Conservation (phyloP, 805 yeast genomes). For the Schwanniomyces sp. region DNA sequence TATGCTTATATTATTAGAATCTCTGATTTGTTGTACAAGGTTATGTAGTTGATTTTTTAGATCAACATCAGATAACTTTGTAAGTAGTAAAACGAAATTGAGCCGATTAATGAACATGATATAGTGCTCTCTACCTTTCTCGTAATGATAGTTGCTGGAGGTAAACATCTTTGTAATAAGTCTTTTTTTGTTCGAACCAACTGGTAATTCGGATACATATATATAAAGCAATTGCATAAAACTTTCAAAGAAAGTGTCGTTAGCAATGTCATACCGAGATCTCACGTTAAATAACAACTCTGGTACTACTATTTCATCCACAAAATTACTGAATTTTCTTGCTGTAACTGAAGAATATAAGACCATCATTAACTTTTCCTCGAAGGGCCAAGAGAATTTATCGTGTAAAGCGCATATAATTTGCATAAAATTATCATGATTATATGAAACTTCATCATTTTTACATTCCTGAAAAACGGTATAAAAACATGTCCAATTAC, state of each 20-base stretch:
- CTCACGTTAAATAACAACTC: constrained; percentile 19
- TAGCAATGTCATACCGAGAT: constrained; percentile 28
- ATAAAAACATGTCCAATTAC: constrained; percentile 26
- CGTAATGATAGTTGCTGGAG: constrained; percentile 35
- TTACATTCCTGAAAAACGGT: constrained; percentile 15
- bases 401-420: constrained; percentile 23
- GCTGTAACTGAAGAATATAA: constrained; percentile 29
- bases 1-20: constrained; percentile 22
- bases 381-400: constrained; percentile 28
- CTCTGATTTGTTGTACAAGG: constrained; percentile 21
- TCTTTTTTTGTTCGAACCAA: constrained; percentile 20
- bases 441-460: constrained; percentile 12
- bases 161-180: constrained; percentile 36
- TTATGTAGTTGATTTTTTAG: constrained; percentile 26
- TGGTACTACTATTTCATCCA: constrained; percentile 29
- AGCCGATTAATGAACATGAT: constrained; percentile 37
- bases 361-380: constrained; percentile 30
- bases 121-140: constrained; percentile 21
- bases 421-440: constrained; percentile 27
- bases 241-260: constrained; percentile 30
- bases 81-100: constrained; percentile 33
- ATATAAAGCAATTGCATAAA: constrained; percentile 36
- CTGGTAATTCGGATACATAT: constrained; percentile 27
- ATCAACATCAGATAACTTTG: constrained; percentile 34
- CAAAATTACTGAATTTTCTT: constrained; percentile 35